These are phyloP conservation scores for Fusarium irregulare DNA, from an alignment of 2,329 filamentous ascomycete species.

Conservation along the genomic window DNA sequence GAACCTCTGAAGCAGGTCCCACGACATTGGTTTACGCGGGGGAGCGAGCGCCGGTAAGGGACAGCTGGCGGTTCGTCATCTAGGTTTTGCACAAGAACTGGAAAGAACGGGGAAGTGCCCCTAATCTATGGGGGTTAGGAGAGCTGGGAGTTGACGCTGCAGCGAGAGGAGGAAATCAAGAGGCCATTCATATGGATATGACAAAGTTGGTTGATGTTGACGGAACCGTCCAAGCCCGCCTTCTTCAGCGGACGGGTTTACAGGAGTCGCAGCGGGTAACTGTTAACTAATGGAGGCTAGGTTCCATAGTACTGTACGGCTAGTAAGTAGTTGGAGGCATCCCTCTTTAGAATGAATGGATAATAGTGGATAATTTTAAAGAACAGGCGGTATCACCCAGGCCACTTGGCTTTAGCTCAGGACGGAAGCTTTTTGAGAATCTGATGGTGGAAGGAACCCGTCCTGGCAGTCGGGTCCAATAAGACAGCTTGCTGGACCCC, in stretches of 20 bases:
- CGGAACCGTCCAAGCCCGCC: conserved; percentile 19
- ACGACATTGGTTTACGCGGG: conserved; percentile 70
- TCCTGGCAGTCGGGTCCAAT: conserved; percentile 16
- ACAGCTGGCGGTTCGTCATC: conserved; percentile 53
- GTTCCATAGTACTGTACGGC: background rate
- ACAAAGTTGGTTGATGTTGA: conserved; percentile 26
- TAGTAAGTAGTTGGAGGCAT: background rate
- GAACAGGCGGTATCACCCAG: conserved; percentile 16
- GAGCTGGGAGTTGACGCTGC: conserved; percentile 2
- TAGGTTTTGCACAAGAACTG: conserved; percentile 44
- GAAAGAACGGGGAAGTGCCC: conserved; percentile 15
- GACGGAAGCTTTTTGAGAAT: conserved; percentile 13
- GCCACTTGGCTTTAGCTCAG: conserved; percentile 5
- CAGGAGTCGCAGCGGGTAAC: conserved; percentile 36
- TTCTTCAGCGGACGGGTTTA: conserved; percentile 30
- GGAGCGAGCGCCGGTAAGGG: conserved; percentile 47
- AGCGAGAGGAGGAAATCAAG: conserved; percentile 24
- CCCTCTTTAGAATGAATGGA: background rate
- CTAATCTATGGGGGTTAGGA: conserved; percentile 7
- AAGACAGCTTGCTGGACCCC: conserved; percentile 17
- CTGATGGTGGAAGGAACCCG: background rate
- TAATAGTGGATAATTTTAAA: conserved; percentile 33
- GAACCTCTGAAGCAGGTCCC: conserved; percentile 90
- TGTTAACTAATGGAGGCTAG: background rate
- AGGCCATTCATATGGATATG: conserved; percentile 27